Evolutionary conservation across 73 alveolate species (phyloP), one percentile per base, ranked within the genome.

Genomic region (Stentor roeselii): DNA sequence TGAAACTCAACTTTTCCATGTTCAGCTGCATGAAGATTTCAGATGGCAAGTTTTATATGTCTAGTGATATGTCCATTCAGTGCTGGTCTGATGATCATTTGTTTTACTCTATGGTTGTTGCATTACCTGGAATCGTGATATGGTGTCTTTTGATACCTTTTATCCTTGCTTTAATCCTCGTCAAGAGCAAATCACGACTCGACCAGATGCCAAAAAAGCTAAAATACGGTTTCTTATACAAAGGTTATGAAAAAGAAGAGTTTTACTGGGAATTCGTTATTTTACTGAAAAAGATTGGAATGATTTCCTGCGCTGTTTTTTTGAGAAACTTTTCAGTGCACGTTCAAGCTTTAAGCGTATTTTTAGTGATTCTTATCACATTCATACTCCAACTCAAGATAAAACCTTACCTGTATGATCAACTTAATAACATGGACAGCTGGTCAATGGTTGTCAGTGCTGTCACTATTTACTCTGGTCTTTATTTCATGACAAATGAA

Each of bases 61-160:
- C 75, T 41, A 40, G 75, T 76, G 85, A 87, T 75, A 1, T 77
- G n/a, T 76, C 76, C 42, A 75, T 80, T 0, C 61, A 38, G 30
- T 87, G 93, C 39, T 87, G 88, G 74, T 38, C 11, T 6, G 74
- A 82, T 34, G 3, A n/a, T 3, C 90, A 87, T 75, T 35, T 39
- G 15, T 11, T n/a, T 80, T 75, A 60, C 31, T 74, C 87, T 0
- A 36, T 75, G 14, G 42, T 58, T 59, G 85, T 87, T 38, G 87
- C 90, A 36, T 60, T 84, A 3, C 93, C 93, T 4, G 77, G 86
- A 2, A 50, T 87, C 3, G 35, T 87, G 27, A 75, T 87, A 3
- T 87, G 93, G 87, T 84, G 90, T 31, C 36, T 87, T 36, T 85
- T 82, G 2, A 84, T 87, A 38, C 93, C 93, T 6, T n/a, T 60